Evolutionary conservation across 2,329 filamentous ascomycete species (phyloP).

Genomic region (Sporothrix luriei): DNA sequence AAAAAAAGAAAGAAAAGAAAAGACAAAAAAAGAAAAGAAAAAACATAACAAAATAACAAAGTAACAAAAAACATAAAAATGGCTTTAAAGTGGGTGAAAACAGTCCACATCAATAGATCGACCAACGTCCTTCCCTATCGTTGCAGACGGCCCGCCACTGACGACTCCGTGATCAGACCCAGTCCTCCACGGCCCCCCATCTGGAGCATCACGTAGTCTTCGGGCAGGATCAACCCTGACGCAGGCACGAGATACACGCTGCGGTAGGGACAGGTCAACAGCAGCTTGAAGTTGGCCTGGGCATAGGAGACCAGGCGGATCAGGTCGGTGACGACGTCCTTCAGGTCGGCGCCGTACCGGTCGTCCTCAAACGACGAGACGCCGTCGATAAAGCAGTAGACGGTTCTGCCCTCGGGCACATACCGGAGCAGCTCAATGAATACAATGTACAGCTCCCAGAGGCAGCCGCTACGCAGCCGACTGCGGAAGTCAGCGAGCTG

Average conservation of each 20-base stretch:
- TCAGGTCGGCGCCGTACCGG: background rate
- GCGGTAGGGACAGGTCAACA: constrained; percentile 22
- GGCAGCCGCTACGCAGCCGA: background rate
- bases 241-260: background rate
- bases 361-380: constrained; percentile 22
- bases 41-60: no score
- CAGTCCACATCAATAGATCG: background rate
- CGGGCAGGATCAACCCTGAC: background rate
- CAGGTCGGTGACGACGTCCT: background rate
- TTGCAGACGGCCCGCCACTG: background rate
- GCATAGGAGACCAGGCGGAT: background rate
- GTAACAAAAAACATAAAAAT: no score
- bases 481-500: background rate
- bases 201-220: background rate
- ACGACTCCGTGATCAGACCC: background rate
- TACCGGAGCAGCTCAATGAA: background rate
- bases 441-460: background rate
- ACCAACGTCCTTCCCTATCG: background rate
- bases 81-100: background rate
- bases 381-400: constrained; percentile 25
- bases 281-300: constrained; percentile 2
- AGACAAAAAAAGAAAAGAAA: no score
- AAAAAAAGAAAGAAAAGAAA: background rate
- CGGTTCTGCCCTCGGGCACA: background rate
- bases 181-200: background rate